phyloP scores from a whole-genome alignment of 176 grass and related monocot species.

The Phyllostachys edulis region DNA sequence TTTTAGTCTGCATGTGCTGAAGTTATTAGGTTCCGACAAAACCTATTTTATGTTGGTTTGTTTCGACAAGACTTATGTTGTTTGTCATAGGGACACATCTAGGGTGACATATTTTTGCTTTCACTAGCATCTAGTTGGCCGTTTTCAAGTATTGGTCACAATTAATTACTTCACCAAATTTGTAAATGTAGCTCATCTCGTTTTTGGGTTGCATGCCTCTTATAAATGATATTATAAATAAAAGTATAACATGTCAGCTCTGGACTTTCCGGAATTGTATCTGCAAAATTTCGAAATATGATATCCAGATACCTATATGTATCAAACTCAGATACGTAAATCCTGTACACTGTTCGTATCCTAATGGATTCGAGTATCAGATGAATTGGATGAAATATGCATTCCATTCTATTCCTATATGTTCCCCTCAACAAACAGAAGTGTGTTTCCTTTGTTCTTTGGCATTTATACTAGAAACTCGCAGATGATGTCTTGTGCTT shows the following conservation, averaged over 20 bases:
- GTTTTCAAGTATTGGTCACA: background rate
- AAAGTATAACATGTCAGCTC: background rate
- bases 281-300: background rate
- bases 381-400: background rate
- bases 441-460: background rate
- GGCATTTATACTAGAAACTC: background rate
- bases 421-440: background rate
- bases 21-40: background rate
- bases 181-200: background rate
- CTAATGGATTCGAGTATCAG: background rate
- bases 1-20: too few relatives aligned
- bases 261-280: background rate
- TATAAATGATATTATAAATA: background rate
- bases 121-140: background rate
- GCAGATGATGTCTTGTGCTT: background rate
- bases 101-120: background rate
- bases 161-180: background rate
- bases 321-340: background rate
- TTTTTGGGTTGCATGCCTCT: too few relatives aligned
- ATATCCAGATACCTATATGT: background rate
- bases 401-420: background rate
- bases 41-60: background rate
- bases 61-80: background rate
- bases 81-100: background rate
- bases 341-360: background rate